A percentile compares a stretch with the other conserved stretches of the same genome.
Conservation (phyloP, 176 grass and related monocot genomes). For the Carex parvula region DNA sequence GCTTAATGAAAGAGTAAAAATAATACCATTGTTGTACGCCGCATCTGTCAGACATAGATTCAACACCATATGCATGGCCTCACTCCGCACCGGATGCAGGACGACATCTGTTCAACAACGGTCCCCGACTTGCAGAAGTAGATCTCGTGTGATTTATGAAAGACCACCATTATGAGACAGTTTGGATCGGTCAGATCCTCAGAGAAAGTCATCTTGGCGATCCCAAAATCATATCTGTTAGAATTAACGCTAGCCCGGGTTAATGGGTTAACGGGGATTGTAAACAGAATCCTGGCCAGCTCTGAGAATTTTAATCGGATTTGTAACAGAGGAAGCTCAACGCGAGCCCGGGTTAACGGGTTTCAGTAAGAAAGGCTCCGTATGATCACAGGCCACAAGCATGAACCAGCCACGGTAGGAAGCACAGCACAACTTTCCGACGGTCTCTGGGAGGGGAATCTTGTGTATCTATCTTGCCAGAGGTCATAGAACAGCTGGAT, state of each 20-base stretch:
- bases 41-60: background rate
- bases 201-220: background rate
- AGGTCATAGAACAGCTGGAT: conserved; percentile 11
- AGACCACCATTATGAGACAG: background rate
- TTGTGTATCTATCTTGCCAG: background rate
- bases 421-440: background rate
- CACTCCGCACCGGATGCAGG: no score
- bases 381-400: background rate
- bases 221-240: background rate
- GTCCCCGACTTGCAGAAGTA: background rate
- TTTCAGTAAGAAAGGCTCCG: conserved; percentile 31
- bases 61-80: no score
- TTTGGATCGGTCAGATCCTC: background rate
- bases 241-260: conserved; percentile 4
- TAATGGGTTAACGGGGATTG: conserved; percentile 15
- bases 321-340: conserved; percentile 17
- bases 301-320: background rate
- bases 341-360: background rate
- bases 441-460: conserved; percentile 5
- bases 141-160: no score
- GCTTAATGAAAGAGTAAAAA: background rate
- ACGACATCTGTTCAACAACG: background rate
- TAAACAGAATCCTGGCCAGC: no score
- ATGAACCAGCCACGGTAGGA: conserved; percentile 21
- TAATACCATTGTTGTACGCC: background rate